Percentiles rank a stretch among this genome's conserved stretches.
Conservation (phyloP, 495 filamentous ascomycete genomes). For the Penicillium coprophilum region DNA sequence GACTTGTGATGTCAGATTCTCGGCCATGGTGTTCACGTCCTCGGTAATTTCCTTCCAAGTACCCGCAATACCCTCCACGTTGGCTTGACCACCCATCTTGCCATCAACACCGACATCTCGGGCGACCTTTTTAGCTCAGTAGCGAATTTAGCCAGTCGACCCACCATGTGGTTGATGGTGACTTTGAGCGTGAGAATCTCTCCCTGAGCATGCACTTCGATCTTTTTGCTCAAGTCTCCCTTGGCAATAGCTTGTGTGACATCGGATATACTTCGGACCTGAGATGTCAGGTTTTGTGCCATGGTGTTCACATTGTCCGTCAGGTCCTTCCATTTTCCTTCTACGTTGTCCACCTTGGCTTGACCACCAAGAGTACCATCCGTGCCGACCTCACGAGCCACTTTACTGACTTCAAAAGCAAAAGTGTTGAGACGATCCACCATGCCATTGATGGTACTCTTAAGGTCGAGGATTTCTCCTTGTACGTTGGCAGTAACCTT, state of each 20-base stretch:
- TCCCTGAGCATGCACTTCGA: conserved; percentile 92
- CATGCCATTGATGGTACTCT: conserved; percentile 99
- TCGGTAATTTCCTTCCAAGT: conserved; percentile 99
- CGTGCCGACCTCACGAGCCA: conserved; percentile 96
- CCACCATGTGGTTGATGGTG: conserved; percentile 99
- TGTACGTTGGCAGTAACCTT: conserved; percentile 96
- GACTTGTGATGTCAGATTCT: conserved; percentile 96
- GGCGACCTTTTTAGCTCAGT: conserved; percentile 90
- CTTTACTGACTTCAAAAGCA: conserved; percentile 97
- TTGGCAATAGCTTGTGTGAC: conserved; percentile 97
- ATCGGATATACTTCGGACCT: conserved; percentile 93
- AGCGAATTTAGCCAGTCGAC: conserved; percentile 93
- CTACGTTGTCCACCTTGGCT: conserved; percentile 94
- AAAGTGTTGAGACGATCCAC: conserved; percentile 96
- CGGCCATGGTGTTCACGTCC: conserved; percentile 98
- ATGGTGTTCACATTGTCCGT: conserved; percentile 88
- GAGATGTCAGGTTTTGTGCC: conserved; percentile 92
- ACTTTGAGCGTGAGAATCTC: conserved; percentile 93
- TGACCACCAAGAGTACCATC: conserved; percentile 95
- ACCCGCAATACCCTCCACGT: conserved; percentile 89
- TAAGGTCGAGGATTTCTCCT: conserved; percentile 92
- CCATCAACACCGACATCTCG: conserved; percentile 97
- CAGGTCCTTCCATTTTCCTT: conserved; percentile 99
- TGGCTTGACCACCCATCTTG: conserved; percentile 98
- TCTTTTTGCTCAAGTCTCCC: conserved; percentile 92